Evolutionary conservation across 2,329 filamentous ascomycete genomes (phyloP).

Genomic region (Bipolaris bicolor): DNA sequence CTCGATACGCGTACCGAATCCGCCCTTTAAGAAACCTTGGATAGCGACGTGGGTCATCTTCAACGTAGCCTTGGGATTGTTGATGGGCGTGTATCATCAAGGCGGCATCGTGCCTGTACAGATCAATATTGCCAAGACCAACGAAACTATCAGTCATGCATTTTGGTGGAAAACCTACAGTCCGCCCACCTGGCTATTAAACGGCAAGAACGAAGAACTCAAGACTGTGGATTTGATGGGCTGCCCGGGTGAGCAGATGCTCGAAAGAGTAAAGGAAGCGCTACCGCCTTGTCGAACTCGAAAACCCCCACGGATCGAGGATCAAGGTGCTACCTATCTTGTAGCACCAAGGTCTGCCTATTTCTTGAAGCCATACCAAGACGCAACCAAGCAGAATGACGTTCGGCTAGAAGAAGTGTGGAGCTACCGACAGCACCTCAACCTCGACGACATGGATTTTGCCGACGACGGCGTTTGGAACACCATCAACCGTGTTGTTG

Average conservation of each 20-base stretch:
- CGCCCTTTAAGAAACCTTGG: constrained; percentile 57
- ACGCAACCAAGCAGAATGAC: constrained; percentile 42
- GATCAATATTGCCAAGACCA: constrained; percentile 73
- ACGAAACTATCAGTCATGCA: constrained; percentile 68
- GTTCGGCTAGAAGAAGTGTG: constrained; percentile 73
- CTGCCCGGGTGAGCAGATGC: constrained; percentile 65
- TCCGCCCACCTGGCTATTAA: constrained; percentile 79
- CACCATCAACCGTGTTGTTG: constrained; percentile 70
- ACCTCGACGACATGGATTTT: constrained; percentile 81
- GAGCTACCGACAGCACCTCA: constrained; percentile 71
- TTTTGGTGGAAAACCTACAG: constrained; percentile 90
- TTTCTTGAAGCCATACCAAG: constrained; percentile 66
- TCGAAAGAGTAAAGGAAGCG: constrained; percentile 63
- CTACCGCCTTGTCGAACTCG: constrained; percentile 56
- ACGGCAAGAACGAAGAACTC: constrained; percentile 75
- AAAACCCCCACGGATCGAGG: constrained; percentile 50
- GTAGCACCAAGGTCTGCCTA: constrained; percentile 74
- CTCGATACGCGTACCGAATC: constrained; percentile 70
- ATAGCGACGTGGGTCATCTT: constrained; percentile 70
- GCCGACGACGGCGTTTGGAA: constrained; percentile 76
- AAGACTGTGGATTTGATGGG: constrained; percentile 77
- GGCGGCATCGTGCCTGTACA: constrained; percentile 78
- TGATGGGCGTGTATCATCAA: constrained; percentile 86
- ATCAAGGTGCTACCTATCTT: constrained; percentile 63
- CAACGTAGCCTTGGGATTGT: constrained; percentile 68